Evolutionary conservation across 2,329 filamentous ascomycete species (phyloP).

Genomic region (Pseudocercospora ulei): DNA sequence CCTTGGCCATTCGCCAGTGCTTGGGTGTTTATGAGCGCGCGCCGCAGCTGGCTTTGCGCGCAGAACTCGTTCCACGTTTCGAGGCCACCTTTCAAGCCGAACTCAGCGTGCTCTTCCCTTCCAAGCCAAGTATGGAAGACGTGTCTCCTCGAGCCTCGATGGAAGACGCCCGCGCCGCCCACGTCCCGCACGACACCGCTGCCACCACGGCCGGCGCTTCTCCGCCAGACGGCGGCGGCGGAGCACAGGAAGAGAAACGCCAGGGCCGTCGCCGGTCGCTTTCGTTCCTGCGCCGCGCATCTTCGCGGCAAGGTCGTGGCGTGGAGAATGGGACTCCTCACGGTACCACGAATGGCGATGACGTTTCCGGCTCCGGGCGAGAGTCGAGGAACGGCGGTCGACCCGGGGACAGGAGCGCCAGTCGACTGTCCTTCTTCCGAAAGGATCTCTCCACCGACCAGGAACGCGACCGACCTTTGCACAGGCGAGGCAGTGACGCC

Average conservation of each 20-base stretch:
- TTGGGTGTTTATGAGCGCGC: conserved; percentile 54
- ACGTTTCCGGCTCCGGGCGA: conserved; percentile 29
- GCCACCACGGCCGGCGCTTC: conserved; percentile 9
- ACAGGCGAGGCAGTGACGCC: too few relatives aligned
- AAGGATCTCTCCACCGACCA: conserved; percentile 6
- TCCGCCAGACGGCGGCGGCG: conserved; percentile 11
- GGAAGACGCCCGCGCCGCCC: conserved; percentile 15
- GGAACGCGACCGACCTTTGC: too few relatives aligned
- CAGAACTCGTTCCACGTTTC: conserved; percentile 34
- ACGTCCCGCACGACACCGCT: conserved; percentile 11
- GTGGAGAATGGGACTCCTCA: conserved; percentile 3
- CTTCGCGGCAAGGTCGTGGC: conserved; percentile 22
- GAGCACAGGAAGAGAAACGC: conserved; percentile 9
- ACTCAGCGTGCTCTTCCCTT: conserved; percentile 36
- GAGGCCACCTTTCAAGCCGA: conserved; percentile 41
- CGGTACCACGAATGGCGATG: conserved; percentile 19
- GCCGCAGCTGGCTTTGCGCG: conserved; percentile 47
- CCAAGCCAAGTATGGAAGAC: conserved; percentile 21
- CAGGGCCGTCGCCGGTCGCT: conserved; percentile 19
- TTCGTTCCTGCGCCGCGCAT: conserved; percentile 31
- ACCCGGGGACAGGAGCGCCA: conserved; percentile 24
- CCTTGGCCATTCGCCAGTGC: conserved; percentile 75
- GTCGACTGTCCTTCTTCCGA: conserved; percentile 27
- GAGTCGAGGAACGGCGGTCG: conserved; percentile 18
- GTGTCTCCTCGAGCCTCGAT: conserved; percentile 21